Conservation (phyloP, 2,329 filamentous ascomycete species). For the Pleurostoma richardsiae region DNA sequence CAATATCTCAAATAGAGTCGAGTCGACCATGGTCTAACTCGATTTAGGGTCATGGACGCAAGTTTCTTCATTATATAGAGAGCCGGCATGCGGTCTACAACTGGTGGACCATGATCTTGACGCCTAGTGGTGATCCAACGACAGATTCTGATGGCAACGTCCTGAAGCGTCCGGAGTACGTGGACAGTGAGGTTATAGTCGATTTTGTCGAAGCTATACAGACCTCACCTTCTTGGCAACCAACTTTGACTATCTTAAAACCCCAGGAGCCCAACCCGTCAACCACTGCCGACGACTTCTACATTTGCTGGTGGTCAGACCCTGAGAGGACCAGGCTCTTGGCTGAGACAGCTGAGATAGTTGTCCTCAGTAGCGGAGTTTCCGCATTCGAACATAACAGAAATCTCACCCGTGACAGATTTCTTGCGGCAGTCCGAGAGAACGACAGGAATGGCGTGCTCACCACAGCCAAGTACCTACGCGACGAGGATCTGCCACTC, state of each 20-base stretch:
- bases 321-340: not conserved
- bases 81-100: not conserved
- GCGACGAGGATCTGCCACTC: slow-evolving; percentile 1
- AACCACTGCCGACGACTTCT: not conserved
- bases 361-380: not conserved
- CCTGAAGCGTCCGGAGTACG: not conserved
- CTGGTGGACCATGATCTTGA: slow-evolving; percentile 2
- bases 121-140: not conserved
- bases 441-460: not conserved
- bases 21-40: too few species aligned
- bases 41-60: too few species aligned
- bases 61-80: not conserved
- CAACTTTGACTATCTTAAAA: not conserved
- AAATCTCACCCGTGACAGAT: not conserved
- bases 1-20: not conserved
- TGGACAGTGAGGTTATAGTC: slow-evolving; percentile 5
- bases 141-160: not conserved
- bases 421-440: not conserved
- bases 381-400: not conserved
- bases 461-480: not conserved
- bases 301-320: not conserved
- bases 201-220: slow-evolving; percentile 3
- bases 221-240: slow-evolving; percentile 1
- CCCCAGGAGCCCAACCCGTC: not conserved
- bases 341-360: not conserved